Evolutionary conservation across 768 basidiomycete genomes (phyloP).

Genomic region (Psilocybe tampanensis): DNA sequence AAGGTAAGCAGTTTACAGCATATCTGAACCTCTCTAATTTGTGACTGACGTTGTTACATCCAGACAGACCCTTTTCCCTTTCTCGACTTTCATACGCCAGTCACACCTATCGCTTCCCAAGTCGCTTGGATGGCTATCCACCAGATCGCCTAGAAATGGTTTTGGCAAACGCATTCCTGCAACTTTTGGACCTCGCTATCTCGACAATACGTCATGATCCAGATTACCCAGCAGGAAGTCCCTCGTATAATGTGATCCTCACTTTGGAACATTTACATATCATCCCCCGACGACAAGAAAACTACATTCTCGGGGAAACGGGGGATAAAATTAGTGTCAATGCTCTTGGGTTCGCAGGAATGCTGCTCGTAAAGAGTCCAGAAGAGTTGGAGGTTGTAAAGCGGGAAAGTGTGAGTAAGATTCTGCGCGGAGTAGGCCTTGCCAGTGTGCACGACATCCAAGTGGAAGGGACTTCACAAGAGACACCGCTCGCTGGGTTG

Average conservation of each 20-base stretch:
- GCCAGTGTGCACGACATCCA: conserved; percentile 71
- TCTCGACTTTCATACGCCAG: conserved; percentile 76
- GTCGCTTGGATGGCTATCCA: conserved; percentile 36
- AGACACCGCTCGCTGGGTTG: conserved; percentile 13
- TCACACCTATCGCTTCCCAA: conserved; percentile 67
- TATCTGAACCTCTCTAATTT: too few species aligned
- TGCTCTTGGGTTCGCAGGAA: conserved; percentile 87
- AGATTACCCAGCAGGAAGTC: conserved; percentile 60
- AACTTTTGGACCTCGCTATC: conserved; percentile 76
- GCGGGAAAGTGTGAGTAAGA: conserved; percentile 60
- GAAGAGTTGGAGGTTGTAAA: conserved; percentile 72
- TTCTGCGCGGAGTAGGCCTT: conserved; percentile 66
- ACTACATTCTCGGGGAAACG: conserved; percentile 51
- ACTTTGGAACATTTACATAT: conserved; percentile 85
- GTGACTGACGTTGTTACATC: conserved; percentile 1
- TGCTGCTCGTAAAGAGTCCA: conserved; percentile 85
- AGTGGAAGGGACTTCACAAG: conserved; percentile 44
- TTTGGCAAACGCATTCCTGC: conserved; percentile 65
- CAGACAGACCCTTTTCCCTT: conserved; percentile 77
- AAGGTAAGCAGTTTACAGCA: conserved; percentile 38
- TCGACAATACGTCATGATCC: conserved; percentile 71
- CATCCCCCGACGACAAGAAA: conserved; percentile 75
- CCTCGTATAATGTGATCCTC: conserved; percentile 83
- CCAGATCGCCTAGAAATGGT: conserved; percentile 48
- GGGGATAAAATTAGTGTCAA: conserved; percentile 75